Evolutionary conservation across 352 stramenopile species (phyloP).

Genomic region (Pythium dissimile): DNA sequence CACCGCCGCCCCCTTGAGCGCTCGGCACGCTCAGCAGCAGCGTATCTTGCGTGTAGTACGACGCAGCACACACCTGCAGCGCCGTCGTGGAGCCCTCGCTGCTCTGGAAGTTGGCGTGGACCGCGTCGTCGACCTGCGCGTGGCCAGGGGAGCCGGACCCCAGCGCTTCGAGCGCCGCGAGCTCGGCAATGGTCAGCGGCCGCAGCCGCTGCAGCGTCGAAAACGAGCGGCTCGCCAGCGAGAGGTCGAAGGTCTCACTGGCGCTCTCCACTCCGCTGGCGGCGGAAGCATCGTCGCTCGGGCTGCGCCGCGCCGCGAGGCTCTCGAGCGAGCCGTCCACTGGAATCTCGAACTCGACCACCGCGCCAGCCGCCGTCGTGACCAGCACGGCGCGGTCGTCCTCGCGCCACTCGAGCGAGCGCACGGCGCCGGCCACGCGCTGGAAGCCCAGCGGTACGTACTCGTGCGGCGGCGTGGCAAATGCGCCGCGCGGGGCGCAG

Average conservation of each 20-base stretch:
- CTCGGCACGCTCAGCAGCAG: slow-evolving; percentile 48
- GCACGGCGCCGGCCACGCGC: slow-evolving; percentile 26
- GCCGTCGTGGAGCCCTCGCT: slow-evolving; percentile 26
- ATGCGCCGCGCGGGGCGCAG: slow-evolving; percentile 49
- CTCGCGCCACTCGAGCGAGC: slow-evolving; percentile 59
- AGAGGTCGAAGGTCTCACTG: slow-evolving; percentile 55
- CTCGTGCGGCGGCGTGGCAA: slow-evolving; percentile 47
- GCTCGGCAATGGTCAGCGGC: slow-evolving; percentile 46
- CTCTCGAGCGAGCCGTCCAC: slow-evolving; percentile 25
- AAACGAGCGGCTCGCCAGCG: slow-evolving; percentile 39
- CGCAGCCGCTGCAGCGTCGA: slow-evolving; percentile 38
- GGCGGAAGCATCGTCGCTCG: not conserved
- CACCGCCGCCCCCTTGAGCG: slow-evolving; percentile 5
- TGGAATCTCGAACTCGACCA: slow-evolving; percentile 70
- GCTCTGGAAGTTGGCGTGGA: slow-evolving; percentile 43
- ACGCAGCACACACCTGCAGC: slow-evolving; percentile 32
- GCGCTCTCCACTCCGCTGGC: too few relatives aligned
- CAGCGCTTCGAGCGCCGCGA: slow-evolving; percentile 37
- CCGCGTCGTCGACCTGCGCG: slow-evolving; percentile 42
- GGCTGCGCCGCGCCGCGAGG: slow-evolving; percentile 10
- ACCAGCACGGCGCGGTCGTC: slow-evolving; percentile 68
- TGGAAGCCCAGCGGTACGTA: slow-evolving; percentile 83
- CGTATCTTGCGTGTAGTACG: slow-evolving; percentile 37
- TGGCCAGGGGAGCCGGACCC: slow-evolving; percentile 21
- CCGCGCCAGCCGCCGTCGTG: slow-evolving; percentile 46